phyloP scores from a whole-genome alignment of 2,329 filamentous ascomycete species.

The Penicillium griseofulvum region DNA sequence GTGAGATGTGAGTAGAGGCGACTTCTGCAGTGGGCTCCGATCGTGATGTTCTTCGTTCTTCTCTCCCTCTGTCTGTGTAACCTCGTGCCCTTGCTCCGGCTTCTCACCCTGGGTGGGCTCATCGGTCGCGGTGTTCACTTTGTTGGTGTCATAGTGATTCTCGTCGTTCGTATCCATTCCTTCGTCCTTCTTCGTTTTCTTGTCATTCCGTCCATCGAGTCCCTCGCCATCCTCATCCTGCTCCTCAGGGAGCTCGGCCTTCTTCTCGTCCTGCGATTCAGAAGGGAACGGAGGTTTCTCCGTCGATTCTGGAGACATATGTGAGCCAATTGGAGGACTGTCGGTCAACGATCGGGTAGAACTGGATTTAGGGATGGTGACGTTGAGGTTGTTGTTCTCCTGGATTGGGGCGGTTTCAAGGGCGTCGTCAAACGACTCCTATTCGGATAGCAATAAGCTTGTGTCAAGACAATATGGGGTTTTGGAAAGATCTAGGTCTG shows the following conservation, averaged over 20 bases:
- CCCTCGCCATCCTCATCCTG: constrained; percentile 1
- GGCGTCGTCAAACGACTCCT: constrained; percentile 85
- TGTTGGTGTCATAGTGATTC: constrained; percentile 11
- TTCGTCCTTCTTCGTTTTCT: constrained; percentile 10
- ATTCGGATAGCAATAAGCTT: constrained; percentile 13
- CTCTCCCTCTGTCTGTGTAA: constrained; percentile 5
- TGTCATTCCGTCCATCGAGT: constrained; percentile 8
- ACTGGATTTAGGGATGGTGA: constrained; percentile 38
- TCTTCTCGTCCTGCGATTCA: constrained; percentile 27
- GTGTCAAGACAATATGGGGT: constrained; percentile 8
- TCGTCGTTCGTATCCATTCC: constrained; percentile 11
- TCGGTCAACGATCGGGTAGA: constrained; percentile 63
- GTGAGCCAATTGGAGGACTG: constrained; percentile 41
- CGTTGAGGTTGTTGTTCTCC: constrained; percentile 24
- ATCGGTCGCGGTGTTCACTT: constrained; percentile 17
- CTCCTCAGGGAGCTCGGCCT: constrained; percentile 9
- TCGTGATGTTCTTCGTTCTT: constrained; percentile 28
- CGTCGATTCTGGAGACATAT: constrained; percentile 37
- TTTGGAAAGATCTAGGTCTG: background rate
- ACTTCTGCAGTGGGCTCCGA: constrained; percentile 45
- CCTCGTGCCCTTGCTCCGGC: constrained; percentile 9
- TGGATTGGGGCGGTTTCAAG: constrained; percentile 43
- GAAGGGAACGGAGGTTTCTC: constrained; percentile 31
- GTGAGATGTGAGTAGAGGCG: constrained; percentile 53
- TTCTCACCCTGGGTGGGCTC: constrained; percentile 23